phyloP scores from a whole-genome alignment of 805 yeast genomes.

The Metschnikowia borealis region DNA sequence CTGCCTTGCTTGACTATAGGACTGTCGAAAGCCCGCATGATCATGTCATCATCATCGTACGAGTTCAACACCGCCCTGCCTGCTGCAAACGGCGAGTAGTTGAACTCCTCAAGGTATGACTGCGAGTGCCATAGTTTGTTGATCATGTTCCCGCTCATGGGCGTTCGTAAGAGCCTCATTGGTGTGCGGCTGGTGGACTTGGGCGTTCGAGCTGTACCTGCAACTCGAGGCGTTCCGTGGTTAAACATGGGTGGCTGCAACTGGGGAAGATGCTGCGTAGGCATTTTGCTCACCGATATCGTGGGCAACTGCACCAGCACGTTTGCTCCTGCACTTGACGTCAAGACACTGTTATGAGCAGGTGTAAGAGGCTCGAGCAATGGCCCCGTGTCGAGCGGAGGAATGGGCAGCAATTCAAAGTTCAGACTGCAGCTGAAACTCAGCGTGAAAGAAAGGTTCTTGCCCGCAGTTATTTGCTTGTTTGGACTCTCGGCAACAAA shows the following conservation, averaged over 20 bases:
- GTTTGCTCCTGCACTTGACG: constrained; percentile 2
- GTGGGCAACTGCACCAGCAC: constrained; percentile 13
- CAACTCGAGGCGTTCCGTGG: constrained; percentile 12
- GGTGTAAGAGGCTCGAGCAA: constrained; percentile 64
- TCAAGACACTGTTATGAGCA: constrained; percentile 22
- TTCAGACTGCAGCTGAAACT: constrained; percentile 65
- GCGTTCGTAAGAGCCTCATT: constrained; percentile 33
- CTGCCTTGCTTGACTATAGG: constrained; percentile 16
- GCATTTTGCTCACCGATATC: constrained; percentile 8
- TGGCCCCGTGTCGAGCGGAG: constrained; percentile 59
- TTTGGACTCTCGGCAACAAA: constrained; percentile 35
- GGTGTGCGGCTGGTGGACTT: constrained; percentile 34
- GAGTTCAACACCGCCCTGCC: constrained; percentile 26
- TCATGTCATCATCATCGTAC: constrained; percentile 46
- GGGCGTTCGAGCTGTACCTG: constrained; percentile 26
- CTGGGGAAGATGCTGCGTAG: constrained; percentile 7
- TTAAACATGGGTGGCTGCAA: constrained; percentile 11
- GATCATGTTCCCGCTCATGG: constrained; percentile 42
- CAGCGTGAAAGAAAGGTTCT: constrained; percentile 51
- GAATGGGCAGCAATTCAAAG: constrained; percentile 59
- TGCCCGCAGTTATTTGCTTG: constrained; percentile 38
- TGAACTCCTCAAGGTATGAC: constrained; percentile 62
- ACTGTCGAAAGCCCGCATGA: constrained; percentile 37
- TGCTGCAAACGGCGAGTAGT: constrained; percentile 40
- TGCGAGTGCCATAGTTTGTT: constrained; percentile 64